Conservation (phyloP, 768 basidiomycete species). For the Mycena chlorophos region DNA sequence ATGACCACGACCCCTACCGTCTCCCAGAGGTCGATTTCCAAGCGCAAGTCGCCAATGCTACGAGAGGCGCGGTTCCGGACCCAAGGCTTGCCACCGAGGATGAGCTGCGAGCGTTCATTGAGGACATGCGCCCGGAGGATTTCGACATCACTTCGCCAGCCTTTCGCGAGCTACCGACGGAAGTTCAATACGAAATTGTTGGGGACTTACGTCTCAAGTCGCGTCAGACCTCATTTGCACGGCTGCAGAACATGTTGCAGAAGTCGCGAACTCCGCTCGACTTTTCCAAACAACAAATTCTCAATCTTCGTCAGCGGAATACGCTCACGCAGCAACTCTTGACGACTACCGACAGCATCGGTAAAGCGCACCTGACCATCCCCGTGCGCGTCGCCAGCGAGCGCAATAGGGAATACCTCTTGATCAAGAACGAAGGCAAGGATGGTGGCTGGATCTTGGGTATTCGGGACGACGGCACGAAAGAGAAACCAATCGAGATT, state of each 20-base stretch:
- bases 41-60: conserved; percentile 59
- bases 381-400: conserved; percentile 95
- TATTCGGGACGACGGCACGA: conserved; percentile 83
- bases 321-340: conserved; percentile 89
- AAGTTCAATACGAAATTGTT: conserved; percentile 97
- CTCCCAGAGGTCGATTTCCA: conserved; percentile 82
- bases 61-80: conserved; percentile 67
- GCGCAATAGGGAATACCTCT: conserved; percentile 90
- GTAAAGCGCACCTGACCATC: conserved; percentile 85
- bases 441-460: conserved; percentile 95
- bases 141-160: conserved; percentile 89
- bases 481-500: conserved; percentile 82
- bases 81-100: conserved; percentile 95
- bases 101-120: conserved; percentile 89
- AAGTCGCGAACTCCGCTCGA: conserved; percentile 82
- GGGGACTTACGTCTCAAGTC: conserved; percentile 94
- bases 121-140: conserved; percentile 94
- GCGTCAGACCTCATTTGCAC: conserved; percentile 88
- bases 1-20: conserved; percentile 89
- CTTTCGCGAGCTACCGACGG: conserved; percentile 90
- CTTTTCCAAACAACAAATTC: conserved; percentile 95
- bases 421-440: conserved; percentile 86
- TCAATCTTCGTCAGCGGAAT: conserved; percentile 86
- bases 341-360: conserved; percentile 88
- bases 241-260: conserved; percentile 87